phyloP scores from a whole-genome alignment of 805 yeast species.

The Ogataea paradorogensis region DNA sequence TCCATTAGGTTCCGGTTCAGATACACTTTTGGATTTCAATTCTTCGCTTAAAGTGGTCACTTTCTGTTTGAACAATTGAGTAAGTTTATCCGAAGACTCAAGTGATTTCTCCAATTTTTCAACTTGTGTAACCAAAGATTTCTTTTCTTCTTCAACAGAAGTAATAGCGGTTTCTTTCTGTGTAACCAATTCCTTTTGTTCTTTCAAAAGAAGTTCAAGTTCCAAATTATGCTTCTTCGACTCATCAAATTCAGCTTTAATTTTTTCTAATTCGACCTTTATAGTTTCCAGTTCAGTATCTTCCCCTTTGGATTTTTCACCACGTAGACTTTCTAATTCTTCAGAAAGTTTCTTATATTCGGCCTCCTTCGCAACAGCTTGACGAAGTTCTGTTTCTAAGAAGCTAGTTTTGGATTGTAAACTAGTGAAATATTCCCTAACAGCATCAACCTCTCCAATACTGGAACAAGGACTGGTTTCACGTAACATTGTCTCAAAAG shows the following conservation, averaged over 20 bases:
- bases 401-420: slow-evolving; percentile 57
- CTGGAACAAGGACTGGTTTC: slow-evolving; percentile 81
- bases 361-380: slow-evolving; percentile 32
- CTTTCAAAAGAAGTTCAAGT: background rate
- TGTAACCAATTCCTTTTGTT: background rate
- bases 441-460: slow-evolving; percentile 65
- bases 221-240: background rate
- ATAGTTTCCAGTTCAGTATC: background rate
- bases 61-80: slow-evolving; percentile 27
- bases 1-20: slow-evolving; percentile 14
- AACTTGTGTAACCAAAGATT: slow-evolving; percentile 1
- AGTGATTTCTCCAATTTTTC: slow-evolving; percentile 20
- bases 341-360: slow-evolving; percentile 12
- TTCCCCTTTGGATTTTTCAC: slow-evolving; percentile 4
- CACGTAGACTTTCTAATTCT: slow-evolving; percentile 1
- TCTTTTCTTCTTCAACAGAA: slow-evolving; percentile 3
- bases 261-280: background rate
- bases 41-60: slow-evolving; percentile 22
- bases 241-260: background rate
- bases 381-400: slow-evolving; percentile 63
- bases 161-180: background rate
- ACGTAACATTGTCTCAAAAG: slow-evolving; percentile 65
- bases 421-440: slow-evolving; percentile 68
- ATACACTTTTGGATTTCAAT: slow-evolving; percentile 8
- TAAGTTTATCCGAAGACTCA: slow-evolving; percentile 24